Evolutionary conservation across 805 yeast genomes (phyloP).

Genomic region (Tanozyma kutaoensis): DNA sequence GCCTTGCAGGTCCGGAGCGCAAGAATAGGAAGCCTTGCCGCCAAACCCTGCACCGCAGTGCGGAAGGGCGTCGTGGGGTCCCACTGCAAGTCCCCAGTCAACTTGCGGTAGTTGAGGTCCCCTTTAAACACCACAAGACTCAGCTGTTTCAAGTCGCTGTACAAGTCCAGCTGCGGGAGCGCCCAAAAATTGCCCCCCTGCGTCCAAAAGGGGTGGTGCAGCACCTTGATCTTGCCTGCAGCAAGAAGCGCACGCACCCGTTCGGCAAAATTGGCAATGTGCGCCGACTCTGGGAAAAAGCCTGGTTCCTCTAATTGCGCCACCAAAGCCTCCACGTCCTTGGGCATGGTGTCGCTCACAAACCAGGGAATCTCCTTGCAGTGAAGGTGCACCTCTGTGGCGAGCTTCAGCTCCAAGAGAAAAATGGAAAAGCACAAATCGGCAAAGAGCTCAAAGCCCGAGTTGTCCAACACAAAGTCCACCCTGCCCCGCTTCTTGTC

Average conservation of each 20-base stretch:
- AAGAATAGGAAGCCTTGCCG: slow-evolving; percentile 52
- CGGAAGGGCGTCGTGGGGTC: slow-evolving; percentile 63
- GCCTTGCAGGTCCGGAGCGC: slow-evolving; percentile 92
- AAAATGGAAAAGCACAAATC: slow-evolving; percentile 44
- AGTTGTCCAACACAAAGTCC: slow-evolving; percentile 81
- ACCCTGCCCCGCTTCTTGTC: slow-evolving; percentile 32
- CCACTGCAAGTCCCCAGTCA: slow-evolving; percentile 90
- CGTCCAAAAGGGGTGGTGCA: slow-evolving; percentile 79
- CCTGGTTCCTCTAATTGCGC: slow-evolving; percentile 37
- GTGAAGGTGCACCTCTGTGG: slow-evolving; percentile 57
- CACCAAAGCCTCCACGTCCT: slow-evolving; percentile 54
- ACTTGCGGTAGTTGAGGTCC: slow-evolving; percentile 88
- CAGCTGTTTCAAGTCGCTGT: slow-evolving; percentile 48
- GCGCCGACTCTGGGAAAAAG: slow-evolving; percentile 31
- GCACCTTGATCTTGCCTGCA: slow-evolving; percentile 10
- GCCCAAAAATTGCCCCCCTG: slow-evolving; percentile 64
- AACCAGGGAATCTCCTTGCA: slow-evolving; percentile 93
- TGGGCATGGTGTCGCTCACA: slow-evolving; percentile 89
- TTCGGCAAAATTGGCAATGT: slow-evolving; percentile 10
- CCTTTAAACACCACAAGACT: slow-evolving; percentile 81
- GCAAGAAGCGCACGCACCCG: slow-evolving; percentile 10
- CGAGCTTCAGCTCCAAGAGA: slow-evolving; percentile 52
- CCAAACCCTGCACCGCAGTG: slow-evolving; percentile 58
- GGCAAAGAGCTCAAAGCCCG: slow-evolving; percentile 93
- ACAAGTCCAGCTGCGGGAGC: slow-evolving; percentile 49